phyloP scores from a whole-genome alignment of 805 yeast genomes.

The Torulaspora indica region DNA sequence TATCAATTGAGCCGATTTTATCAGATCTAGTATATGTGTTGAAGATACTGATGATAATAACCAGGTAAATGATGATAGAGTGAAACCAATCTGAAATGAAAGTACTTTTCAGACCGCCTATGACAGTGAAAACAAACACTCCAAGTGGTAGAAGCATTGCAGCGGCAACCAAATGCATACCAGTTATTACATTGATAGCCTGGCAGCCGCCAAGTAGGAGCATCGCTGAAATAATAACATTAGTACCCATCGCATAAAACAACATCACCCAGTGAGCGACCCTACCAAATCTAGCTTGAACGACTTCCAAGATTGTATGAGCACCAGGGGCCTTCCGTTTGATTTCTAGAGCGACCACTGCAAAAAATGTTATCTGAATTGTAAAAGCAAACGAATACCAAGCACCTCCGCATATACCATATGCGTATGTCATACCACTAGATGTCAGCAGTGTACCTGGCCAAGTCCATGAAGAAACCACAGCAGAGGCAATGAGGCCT shows the following conservation, averaged over 20 bases:
- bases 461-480: conserved; percentile 45
- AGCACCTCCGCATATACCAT: conserved; percentile 42
- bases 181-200: conserved; percentile 40
- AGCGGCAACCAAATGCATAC: conserved; percentile 45
- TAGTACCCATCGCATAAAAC: conserved; percentile 38
- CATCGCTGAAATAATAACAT: conserved; percentile 38
- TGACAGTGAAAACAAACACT: conserved; percentile 45
- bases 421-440: conserved; percentile 39
- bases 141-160: conserved; percentile 44
- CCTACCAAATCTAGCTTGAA: conserved; percentile 38
- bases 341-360: conserved; percentile 39
- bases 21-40: not conserved
- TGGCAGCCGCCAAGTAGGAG: conserved; percentile 45
- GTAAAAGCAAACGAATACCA: conserved; percentile 39
- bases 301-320: conserved; percentile 41
- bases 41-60: conserved; percentile 26
- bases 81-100: conserved; percentile 46
- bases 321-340: conserved; percentile 42
- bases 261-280: conserved; percentile 37
- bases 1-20: not conserved
- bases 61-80: conserved; percentile 39
- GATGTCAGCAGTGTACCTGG: conserved; percentile 40
- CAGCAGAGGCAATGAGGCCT: conserved; percentile 39
- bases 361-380: conserved; percentile 38
- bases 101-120: conserved; percentile 50